A percentile compares a stretch with the other conserved stretches of the same genome.
phyloP scores from a whole-genome alignment of 2,329 filamentous ascomycete species.

The Alternaria triticimaculans region DNA sequence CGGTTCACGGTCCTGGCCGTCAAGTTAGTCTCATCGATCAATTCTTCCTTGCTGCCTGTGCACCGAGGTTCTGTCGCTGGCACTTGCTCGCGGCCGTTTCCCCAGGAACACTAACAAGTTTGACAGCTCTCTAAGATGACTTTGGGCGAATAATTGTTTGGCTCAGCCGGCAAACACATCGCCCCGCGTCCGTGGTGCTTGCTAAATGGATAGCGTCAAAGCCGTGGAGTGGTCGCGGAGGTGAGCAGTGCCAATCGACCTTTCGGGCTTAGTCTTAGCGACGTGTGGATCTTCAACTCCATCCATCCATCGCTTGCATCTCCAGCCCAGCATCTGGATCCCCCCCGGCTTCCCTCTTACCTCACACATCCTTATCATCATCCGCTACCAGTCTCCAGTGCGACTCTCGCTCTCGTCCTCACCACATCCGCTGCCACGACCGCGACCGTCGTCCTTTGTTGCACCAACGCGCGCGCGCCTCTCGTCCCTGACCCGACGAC shows the following conservation, averaged over 20 bases:
- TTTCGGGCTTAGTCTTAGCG: constrained; percentile 16
- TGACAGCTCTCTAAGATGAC: constrained; percentile 7
- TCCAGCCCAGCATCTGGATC: constrained; percentile 21
- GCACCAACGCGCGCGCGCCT: constrained; percentile 34
- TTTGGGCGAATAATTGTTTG: neutral
- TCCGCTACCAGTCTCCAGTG: constrained; percentile 16
- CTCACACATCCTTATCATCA: constrained; percentile 21
- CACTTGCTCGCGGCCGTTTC: neutral
- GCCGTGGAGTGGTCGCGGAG: constrained; percentile 20
- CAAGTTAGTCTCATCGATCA: neutral
- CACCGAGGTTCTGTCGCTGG: neutral
- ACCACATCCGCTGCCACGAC: constrained; percentile 8
- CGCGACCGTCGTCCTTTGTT: constrained; percentile 20
- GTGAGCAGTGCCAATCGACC: constrained; percentile 11
- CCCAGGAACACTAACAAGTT: neutral
- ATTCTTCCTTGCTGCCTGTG: neutral
- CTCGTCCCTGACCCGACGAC: constrained; percentile 29
- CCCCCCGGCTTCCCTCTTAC: constrained; percentile 2
- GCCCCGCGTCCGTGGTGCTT: constrained; percentile 13
- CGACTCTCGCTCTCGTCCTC: constrained; percentile 12
- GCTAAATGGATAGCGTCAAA: constrained; percentile 18
- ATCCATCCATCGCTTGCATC: constrained; percentile 12
- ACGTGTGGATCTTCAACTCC: constrained; percentile 16
- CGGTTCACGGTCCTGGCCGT: constrained; percentile 10
- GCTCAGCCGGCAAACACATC: constrained; percentile 14